Percentiles rank a stretch among this genome's conserved stretches.
phyloP scores from a whole-genome alignment of 306 rosid species.

The Trifolium repens region DNA sequence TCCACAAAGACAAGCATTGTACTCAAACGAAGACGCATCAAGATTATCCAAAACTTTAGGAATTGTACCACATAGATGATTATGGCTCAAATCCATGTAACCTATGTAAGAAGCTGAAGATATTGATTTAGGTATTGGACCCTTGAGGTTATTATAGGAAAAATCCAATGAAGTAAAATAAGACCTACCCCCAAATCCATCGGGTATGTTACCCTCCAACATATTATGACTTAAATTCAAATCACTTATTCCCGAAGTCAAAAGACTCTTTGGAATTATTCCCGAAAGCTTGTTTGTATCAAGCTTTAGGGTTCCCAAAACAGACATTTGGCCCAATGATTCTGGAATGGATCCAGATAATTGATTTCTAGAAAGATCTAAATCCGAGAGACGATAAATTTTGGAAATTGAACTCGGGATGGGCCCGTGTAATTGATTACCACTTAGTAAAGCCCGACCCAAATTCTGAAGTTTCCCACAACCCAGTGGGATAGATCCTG shows the following conservation, averaged over 20 bases:
- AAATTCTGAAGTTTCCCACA: constrained; percentile 56
- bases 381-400: constrained; percentile 70
- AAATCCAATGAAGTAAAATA: constrained; percentile 73
- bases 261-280: constrained; percentile 51
- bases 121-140: constrained; percentile 65
- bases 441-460: constrained; percentile 68
- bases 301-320: constrained; percentile 61
- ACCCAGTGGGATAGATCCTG: constrained; percentile 59
- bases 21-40: constrained; percentile 68
- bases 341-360: constrained; percentile 66
- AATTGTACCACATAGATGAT: constrained; percentile 74
- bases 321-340: constrained; percentile 64
- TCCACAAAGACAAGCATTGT: constrained; percentile 81
- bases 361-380: constrained; percentile 69
- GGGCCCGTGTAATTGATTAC: constrained; percentile 62
- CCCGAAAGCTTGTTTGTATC: constrained; percentile 63
- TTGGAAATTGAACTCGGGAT: constrained; percentile 58
- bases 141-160: constrained; percentile 59
- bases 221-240: constrained; percentile 62
- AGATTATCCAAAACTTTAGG: constrained; percentile 64
- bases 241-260: constrained; percentile 60
- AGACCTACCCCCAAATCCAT: constrained; percentile 55
- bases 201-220: constrained; percentile 58
- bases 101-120: constrained; percentile 65
- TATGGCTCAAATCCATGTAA: constrained; percentile 77